Base-by-base conservation (phyloP, 2,329 filamentous ascomycete genomes). In the Diplocarpon rosae region DNA sequence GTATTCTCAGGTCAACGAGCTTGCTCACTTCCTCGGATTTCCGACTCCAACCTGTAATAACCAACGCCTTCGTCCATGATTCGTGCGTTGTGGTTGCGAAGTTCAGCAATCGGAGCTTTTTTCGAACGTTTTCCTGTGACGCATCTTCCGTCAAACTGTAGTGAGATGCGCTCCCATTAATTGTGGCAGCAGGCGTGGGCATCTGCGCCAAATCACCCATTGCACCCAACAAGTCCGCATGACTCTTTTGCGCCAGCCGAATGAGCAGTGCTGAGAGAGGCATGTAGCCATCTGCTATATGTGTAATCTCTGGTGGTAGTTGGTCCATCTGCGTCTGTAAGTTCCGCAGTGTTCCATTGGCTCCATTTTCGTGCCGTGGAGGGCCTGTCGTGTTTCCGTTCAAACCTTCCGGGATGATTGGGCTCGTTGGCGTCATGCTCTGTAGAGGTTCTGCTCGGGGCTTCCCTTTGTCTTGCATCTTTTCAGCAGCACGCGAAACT, bases 21-120 rank as follows among this genome's bases (percentile, higher is more conserved):
- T 83, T 87, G 66, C 83, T 84, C 55, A 96, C 85, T 55, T 84
- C 78, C 32, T 78, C 73, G 29, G 83, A 79, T 62, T 85, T 82
- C 58, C 84, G 76, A 60, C 84, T 85, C 92, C 92, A 98, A 65
- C 92, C 83, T 1, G 84, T 80, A 37, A 98, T 80, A 16, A 98
- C 87, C 15, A 95, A 71, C 7, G 89, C 76, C 66, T 98, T 96
- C 62, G 94, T 86, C 71, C 93, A 96, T 66, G 86, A 87, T 27
- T 82, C 79, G 59, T 95, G 82, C 58, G 83, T 78, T 16, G 79
- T 75, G 61, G 90, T 82, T 8, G 84, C 79, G 66, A 92, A 94
- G 35, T 84, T 77, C 47, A 95, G 65, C 42, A 95, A 63, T 30
- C 71, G 66, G 24, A 76, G 66, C 65, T 95, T 95, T 66, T 94